These are phyloP conservation scores for Fraxinus xanthoxyloides DNA, from an alignment of 305 asterid species.

Conservation along the genomic window DNA sequence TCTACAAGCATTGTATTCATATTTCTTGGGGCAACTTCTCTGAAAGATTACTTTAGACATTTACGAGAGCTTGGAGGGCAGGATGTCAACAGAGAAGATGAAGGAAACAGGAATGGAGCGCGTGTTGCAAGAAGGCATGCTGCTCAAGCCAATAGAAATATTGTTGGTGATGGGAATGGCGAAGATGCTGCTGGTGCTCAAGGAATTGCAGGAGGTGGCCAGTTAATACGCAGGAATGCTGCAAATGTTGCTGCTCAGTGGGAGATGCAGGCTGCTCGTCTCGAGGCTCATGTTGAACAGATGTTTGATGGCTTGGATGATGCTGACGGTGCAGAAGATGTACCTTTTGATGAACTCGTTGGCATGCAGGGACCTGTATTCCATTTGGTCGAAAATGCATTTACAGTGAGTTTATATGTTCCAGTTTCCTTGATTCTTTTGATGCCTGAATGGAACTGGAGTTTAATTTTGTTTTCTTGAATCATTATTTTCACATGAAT, in stretches of 20 bases:
- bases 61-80: conserved; percentile 92
- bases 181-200: conserved; percentile 87
- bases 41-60: conserved; percentile 93
- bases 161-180: conserved; percentile 67
- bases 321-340: conserved; percentile 99
- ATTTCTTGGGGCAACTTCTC: conserved; percentile 96
- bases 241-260: conserved; percentile 93
- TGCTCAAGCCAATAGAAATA: conserved; percentile 72
- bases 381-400: conserved; percentile 94
- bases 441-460: neutral
- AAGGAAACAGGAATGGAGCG: conserved; percentile 89
- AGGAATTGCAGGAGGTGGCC: conserved; percentile 91
- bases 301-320: conserved; percentile 99
- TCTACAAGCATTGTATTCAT: conserved; percentile 95
- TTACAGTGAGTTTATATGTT: conserved; percentile 63
- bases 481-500: neutral
- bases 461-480: neutral
- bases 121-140: conserved; percentile 84
- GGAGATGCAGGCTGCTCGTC: conserved; percentile 99
- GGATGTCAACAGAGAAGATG: conserved; percentile 92
- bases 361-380: conserved; percentile 99
- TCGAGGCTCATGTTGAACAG: conserved; percentile 96
- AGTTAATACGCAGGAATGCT: conserved; percentile 81
- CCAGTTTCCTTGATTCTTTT: conserved; percentile 7
- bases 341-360: conserved; percentile 93